A percentile compares a stretch with the other conserved stretches of the same genome.
Conservation (phyloP, 345 rosid genomes). For the Gossypium rotundifolium region DNA sequence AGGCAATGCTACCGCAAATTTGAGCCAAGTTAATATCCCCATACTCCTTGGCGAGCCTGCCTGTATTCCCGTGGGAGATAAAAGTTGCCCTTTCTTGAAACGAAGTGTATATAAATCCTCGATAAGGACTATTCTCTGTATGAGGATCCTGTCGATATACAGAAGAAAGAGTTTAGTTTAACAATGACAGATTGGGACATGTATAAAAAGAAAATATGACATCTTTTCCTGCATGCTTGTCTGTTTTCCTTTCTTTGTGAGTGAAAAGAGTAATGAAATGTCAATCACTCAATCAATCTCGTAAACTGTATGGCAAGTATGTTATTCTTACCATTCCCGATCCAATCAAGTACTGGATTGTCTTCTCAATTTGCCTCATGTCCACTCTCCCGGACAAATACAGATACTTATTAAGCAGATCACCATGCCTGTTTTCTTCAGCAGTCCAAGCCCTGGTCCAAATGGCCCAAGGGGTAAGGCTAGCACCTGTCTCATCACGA, state of each 20-base stretch:
- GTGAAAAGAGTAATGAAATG: background rate
- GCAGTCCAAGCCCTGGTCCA: conserved; percentile 70
- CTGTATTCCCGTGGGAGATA: conserved; percentile 90
- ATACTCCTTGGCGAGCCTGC: conserved; percentile 74
- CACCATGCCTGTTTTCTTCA: conserved; percentile 68
- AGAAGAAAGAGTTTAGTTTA: background rate
- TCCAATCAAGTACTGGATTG: conserved; percentile 59
- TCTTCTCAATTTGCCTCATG: conserved; percentile 55
- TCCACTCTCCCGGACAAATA: conserved; percentile 59
- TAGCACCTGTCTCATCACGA: conserved; percentile 83
- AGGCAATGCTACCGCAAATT: conserved; percentile 81
- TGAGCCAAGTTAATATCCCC: conserved; percentile 81
- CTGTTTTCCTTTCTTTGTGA: background rate
- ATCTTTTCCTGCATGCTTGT: too few relatives aligned
- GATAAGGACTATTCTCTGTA: conserved; percentile 82
- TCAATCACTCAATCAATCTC: background rate
- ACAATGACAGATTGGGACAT: background rate
- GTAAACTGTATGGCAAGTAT: background rate
- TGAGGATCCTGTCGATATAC: conserved; percentile 56
- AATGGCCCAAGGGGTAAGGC: conserved; percentile 53
- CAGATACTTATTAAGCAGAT: conserved; percentile 58
- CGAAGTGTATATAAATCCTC: conserved; percentile 82
- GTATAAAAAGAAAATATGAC: background rate
- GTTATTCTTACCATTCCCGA: conserved; percentile 55
- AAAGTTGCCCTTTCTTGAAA: conserved; percentile 98